These are phyloP conservation scores for Phlyctochytrium arcticum DNA, from an alignment of 192 early-diverging fungal species.

Conservation along the genomic window DNA sequence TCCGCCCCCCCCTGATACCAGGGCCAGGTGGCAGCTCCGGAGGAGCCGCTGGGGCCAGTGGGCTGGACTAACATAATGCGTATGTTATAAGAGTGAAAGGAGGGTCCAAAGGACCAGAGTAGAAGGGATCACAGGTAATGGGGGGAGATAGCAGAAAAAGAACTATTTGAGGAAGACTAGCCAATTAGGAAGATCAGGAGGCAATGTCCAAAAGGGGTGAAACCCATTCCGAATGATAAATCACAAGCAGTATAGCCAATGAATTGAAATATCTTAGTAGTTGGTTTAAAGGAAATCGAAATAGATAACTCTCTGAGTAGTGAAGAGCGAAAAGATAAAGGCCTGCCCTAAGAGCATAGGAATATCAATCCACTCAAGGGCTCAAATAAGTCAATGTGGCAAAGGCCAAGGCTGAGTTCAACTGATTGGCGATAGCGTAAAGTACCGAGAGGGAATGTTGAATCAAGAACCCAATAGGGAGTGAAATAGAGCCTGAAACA, in stretches of 20 bases:
- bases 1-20: no score
- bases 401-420: constrained; percentile 31
- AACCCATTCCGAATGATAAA: constrained; percentile 32
- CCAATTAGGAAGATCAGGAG: constrained; percentile 3
- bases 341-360: no score
- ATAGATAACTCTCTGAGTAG: constrained; percentile 29
- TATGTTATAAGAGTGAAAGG: no score
- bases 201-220: constrained; percentile 1
- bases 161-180: constrained; percentile 23
- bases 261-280: constrained; percentile 36
- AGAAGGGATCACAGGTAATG: no score
- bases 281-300: constrained; percentile 22
- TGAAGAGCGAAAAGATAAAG: constrained; percentile 41
- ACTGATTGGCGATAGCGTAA: constrained; percentile 35
- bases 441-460: constrained; percentile 39
- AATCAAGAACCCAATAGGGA: constrained; percentile 37
- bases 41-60: no score
- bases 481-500: constrained; percentile 41
- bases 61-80: no score
- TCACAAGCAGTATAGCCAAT: constrained; percentile 22
- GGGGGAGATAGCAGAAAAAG: no score
- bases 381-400: constrained; percentile 5
- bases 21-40: no score
- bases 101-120: no score
- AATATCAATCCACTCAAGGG: no score